A percentile compares a stretch with the other conserved stretches of the same genome.
Evolutionary conservation across 2,329 filamentous ascomycete genomes (phyloP).

Genomic region (Escovopsis sp.): DNA sequence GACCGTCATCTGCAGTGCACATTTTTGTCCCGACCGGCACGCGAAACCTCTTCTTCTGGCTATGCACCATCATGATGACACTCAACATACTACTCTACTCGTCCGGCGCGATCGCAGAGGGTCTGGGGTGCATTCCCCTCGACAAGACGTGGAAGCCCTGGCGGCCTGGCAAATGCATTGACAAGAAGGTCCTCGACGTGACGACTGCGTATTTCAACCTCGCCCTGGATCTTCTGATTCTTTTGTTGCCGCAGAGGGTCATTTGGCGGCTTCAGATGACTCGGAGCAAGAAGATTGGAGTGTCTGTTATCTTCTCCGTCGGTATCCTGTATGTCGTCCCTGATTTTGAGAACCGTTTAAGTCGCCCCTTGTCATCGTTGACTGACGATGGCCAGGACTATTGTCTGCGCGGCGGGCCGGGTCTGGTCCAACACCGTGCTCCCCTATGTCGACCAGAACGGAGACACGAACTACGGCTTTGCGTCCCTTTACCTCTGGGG

Average conservation of each 20-base stretch:
- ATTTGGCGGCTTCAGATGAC: constrained; percentile 17
- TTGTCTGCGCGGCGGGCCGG: neutral
- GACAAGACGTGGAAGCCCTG: constrained; percentile 14
- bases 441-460: neutral
- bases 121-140: constrained; percentile 13
- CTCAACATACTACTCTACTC: constrained; percentile 10
- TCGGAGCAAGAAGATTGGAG: constrained; percentile 13
- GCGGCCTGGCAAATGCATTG: constrained; percentile 11
- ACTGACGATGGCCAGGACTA: neutral
- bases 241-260: constrained; percentile 14
- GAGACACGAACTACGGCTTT: neutral
- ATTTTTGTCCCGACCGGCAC: constrained; percentile 7
- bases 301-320: constrained; percentile 17
- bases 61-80: constrained; percentile 8
- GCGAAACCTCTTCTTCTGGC: constrained; percentile 11
- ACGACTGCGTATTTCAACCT: constrained; percentile 12
- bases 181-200: constrained; percentile 8
- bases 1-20: neutral
- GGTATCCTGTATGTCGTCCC: constrained; percentile 13
- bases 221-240: constrained; percentile 12
- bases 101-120: constrained; percentile 8
- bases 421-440: neutral
- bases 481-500: neutral
- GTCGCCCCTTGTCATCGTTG: neutral
- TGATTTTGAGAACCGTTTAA: neutral